Evolutionary conservation across 441 rosid species (phyloP).

Genomic region (Pelargonium citronellum): DNA sequence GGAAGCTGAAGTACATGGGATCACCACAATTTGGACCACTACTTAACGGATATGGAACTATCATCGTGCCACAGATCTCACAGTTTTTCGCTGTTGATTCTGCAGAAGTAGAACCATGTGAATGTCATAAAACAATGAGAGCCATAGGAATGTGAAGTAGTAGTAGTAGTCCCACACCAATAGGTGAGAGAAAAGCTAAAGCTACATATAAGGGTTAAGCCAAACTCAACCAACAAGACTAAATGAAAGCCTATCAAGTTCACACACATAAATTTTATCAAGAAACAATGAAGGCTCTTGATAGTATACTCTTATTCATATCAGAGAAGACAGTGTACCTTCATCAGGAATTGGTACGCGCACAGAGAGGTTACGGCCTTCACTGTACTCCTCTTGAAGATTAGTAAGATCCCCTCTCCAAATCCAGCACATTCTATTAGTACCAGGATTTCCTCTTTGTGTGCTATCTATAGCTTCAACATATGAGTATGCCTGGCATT

Average conservation of each 20-base stretch:
- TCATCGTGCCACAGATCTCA: slow-evolving; percentile 41
- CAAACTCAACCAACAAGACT: neutral
- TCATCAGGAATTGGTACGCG: slow-evolving; percentile 34
- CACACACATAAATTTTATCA: neutral
- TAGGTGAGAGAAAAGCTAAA: neutral
- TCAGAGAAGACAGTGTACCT: slow-evolving; percentile 31
- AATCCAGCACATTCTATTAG: slow-evolving; percentile 44
- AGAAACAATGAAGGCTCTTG: neutral
- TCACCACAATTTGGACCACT: slow-evolving; percentile 55
- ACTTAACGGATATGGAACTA: slow-evolving; percentile 62
- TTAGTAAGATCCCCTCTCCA: slow-evolving; percentile 42
- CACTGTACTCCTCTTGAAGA: slow-evolving; percentile 41
- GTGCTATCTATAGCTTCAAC: slow-evolving; percentile 9
- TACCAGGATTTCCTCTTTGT: slow-evolving; percentile 13
- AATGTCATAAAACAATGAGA: neutral
- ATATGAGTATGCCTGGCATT: slow-evolving; percentile 53
- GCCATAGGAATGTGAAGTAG: neutral
- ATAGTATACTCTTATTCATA: neutral
- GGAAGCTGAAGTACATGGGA: slow-evolving; percentile 39
- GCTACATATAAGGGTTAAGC: neutral
- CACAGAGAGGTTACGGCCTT: slow-evolving; percentile 33
- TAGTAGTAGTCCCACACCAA: neutral
- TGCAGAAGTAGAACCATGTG: slow-evolving; percentile 25
- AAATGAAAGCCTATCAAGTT: neutral
- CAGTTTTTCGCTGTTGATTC: slow-evolving; percentile 41